Evolutionary conservation across 306 rosid species (phyloP).

Genomic region (Betula pendula): DNA sequence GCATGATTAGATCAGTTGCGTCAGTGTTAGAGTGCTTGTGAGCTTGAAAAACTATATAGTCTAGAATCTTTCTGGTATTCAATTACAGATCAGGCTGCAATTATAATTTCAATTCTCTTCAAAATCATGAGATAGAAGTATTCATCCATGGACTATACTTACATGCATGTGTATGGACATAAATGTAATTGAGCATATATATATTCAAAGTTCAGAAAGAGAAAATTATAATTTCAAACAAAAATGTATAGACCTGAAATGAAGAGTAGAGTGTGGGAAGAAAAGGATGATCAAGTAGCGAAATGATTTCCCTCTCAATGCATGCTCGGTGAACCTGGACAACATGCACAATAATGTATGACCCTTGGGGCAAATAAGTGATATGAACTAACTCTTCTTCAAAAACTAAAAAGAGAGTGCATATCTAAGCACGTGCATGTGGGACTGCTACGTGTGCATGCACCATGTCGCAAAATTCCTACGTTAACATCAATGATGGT

Average conservation of each 20-base stretch:
- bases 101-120: neutral
- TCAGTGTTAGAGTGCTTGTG: neutral
- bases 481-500: neutral
- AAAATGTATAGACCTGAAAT: slow-evolving; percentile 62
- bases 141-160: neutral
- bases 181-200: neutral
- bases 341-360: slow-evolving; percentile 25
- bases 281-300: slow-evolving; percentile 92
- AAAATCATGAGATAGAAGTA: neutral
- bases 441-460: neutral
- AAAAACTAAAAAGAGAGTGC: neutral
- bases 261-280: slow-evolving; percentile 91
- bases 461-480: slow-evolving; percentile 9
- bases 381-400: slow-evolving; percentile 1
- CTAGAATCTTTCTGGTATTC: neutral
- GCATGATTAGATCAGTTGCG: neutral
- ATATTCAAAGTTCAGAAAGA: neutral
- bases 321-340: slow-evolving; percentile 96
- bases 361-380: neutral
- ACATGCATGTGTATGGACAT: slow-evolving; percentile 2
- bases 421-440: neutral
- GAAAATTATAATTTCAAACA: neutral
- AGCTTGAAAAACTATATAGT: neutral
- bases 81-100: neutral
- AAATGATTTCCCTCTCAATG: slow-evolving; percentile 83